A percentile compares a stretch with the other conserved stretches of the same genome.
Conservation (phyloP, 2,329 filamentous ascomycete species). For the Penicillium hesseltinei region DNA sequence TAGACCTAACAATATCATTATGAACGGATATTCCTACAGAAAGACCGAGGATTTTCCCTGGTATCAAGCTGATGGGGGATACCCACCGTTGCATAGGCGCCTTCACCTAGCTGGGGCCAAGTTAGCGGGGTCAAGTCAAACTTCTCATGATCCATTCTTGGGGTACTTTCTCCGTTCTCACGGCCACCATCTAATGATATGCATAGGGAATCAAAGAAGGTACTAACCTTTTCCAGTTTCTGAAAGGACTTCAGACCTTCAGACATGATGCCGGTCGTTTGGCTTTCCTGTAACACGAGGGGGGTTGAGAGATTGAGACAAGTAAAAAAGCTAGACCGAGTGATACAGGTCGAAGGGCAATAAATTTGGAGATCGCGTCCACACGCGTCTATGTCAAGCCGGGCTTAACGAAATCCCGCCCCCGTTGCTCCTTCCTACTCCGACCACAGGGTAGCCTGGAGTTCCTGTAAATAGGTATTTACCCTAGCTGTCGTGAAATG, state of each 20-base stretch:
- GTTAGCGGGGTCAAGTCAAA: neutral
- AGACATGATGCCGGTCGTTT: neutral
- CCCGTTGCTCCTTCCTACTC: neutral
- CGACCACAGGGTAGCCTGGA: too few relatives aligned
- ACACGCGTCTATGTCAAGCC: neutral
- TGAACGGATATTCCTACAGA: neutral
- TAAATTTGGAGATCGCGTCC: neutral
- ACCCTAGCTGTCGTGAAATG: too few relatives aligned
- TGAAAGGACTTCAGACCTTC: neutral
- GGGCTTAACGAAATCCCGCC: too few relatives aligned
- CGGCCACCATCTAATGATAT: neutral
- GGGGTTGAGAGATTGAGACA: neutral
- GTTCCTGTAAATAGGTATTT: too few relatives aligned
- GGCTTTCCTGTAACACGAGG: neutral
- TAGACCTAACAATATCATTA: slow-evolving; percentile 58
- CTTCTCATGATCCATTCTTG: neutral
- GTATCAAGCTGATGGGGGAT: neutral
- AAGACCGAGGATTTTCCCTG: neutral
- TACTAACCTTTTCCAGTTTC: neutral
- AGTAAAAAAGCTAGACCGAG: neutral
- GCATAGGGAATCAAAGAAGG: neutral
- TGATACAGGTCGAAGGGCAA: neutral
- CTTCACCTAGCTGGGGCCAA: neutral
- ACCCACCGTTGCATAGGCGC: neutral
- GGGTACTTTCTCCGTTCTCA: neutral